A percentile compares a stretch with the other conserved stretches of the same genome.
These are phyloP conservation scores for Favolaschia claudopus DNA, from an alignment of 768 basidiomycete genomes.

Conservation along the genomic window DNA sequence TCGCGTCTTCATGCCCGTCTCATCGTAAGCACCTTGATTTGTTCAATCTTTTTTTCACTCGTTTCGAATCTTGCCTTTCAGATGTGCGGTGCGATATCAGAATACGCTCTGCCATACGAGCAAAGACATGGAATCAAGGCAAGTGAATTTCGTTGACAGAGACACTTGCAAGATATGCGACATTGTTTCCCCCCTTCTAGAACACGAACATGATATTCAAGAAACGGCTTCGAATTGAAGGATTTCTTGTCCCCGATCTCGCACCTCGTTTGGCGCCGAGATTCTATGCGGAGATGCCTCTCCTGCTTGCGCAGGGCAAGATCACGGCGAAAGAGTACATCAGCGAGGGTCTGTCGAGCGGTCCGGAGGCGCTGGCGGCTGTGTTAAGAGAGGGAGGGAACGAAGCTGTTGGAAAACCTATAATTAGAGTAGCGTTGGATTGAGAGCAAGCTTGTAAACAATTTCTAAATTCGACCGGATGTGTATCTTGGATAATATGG, in stretches of 20 bases:
- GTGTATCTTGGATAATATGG: no score
- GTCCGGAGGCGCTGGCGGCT: slow-evolving; percentile 39
- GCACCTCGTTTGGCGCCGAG: slow-evolving; percentile 31
- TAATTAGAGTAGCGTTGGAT: slow-evolving; percentile 6
- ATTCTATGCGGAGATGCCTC: slow-evolving; percentile 40
- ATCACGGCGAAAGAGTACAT: slow-evolving; percentile 45
- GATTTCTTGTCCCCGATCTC: slow-evolving; percentile 37
- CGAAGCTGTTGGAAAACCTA: slow-evolving; percentile 5
- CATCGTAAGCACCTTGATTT: slow-evolving; percentile 36
- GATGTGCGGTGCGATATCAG: slow-evolving; percentile 28
- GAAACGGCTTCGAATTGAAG: slow-evolving; percentile 36
- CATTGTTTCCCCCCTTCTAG: background rate
- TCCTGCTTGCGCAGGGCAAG: slow-evolving; percentile 28
- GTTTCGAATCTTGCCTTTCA: slow-evolving; percentile 11
- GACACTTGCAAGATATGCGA: background rate
- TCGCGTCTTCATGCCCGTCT: slow-evolving; percentile 50
- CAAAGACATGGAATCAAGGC: slow-evolving; percentile 28
- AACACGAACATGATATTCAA: slow-evolving; percentile 35
- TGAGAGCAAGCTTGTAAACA: background rate
- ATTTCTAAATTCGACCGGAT: background rate
- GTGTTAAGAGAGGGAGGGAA: slow-evolving; percentile 8
- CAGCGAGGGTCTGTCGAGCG: slow-evolving; percentile 39
- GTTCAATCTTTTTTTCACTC: slow-evolving; percentile 16
- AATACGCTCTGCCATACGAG: slow-evolving; percentile 22
- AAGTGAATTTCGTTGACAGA: background rate